phyloP scores from a whole-genome alignment of 2,329 filamentous ascomycete genomes.

The Ophiostoma sp. region DNA sequence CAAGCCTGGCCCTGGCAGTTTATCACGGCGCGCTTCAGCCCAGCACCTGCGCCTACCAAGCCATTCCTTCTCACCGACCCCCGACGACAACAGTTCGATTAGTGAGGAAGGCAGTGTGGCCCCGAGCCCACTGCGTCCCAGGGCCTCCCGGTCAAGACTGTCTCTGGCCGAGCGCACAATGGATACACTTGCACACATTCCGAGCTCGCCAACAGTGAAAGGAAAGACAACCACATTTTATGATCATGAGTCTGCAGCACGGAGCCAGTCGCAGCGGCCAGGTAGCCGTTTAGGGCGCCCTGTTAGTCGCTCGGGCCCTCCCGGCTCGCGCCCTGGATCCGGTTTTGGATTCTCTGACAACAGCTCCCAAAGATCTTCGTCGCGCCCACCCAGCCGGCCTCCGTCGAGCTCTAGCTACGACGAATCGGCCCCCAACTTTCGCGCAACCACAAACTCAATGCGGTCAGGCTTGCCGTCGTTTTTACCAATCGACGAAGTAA shows the following conservation, averaged over 20 bases:
- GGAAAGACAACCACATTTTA: slow-evolving; percentile 69
- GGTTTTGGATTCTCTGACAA: slow-evolving; percentile 50
- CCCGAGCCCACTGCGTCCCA: slow-evolving; percentile 3
- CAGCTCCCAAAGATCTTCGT: slow-evolving; percentile 47
- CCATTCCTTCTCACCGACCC: slow-evolving; percentile 18
- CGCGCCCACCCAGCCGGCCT: slow-evolving; percentile 48
- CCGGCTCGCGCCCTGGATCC: slow-evolving; percentile 50
- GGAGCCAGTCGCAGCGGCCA: slow-evolving; percentile 48
- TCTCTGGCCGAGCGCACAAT: slow-evolving; percentile 80
- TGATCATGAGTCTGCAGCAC: slow-evolving; percentile 50
- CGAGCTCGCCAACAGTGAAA: slow-evolving; percentile 66
- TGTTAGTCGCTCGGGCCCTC: slow-evolving; percentile 14
- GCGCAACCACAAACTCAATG: slow-evolving; percentile 42
- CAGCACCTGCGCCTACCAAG: slow-evolving; percentile 22
- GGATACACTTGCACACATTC: slow-evolving; percentile 72
- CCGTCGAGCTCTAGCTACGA: slow-evolving; percentile 49
- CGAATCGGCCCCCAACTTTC: slow-evolving; percentile 40
- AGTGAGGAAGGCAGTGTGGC: neutral
- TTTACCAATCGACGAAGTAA: slow-evolving; percentile 39
- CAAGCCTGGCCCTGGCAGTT: slow-evolving; percentile 20
- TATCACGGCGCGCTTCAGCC: slow-evolving; percentile 23
- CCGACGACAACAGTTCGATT: neutral
- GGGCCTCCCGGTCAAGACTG: slow-evolving; percentile 35
- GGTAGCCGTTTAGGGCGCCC: slow-evolving; percentile 33
- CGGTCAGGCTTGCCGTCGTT: slow-evolving; percentile 37